A percentile compares a stretch with the other conserved stretches of the same genome.
Conservation (phyloP, 2,329 filamentous ascomycete species). For the Corynespora cassiicola region DNA sequence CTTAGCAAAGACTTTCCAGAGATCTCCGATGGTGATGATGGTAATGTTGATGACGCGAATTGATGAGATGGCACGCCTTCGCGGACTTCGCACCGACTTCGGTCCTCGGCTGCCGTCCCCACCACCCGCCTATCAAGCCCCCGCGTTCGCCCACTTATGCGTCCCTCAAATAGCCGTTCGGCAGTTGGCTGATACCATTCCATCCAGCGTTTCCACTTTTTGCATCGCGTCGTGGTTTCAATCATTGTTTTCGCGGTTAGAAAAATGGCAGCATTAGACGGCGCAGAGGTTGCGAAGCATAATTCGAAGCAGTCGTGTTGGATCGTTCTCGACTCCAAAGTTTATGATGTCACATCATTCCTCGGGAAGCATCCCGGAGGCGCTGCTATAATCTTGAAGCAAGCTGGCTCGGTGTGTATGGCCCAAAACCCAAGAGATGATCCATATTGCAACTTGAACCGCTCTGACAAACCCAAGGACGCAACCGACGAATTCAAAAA, state of each 20-base stretch:
- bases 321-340: constrained; percentile 71
- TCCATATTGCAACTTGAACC: not conserved
- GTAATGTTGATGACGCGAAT: too few species aligned
- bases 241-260: constrained; percentile 10
- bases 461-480: constrained; percentile 29
- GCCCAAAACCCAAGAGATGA: not conserved
- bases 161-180: not conserved
- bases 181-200: too few species aligned
- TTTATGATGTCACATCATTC: constrained; percentile 73
- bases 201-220: not conserved
- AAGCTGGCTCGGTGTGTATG: constrained; percentile 51
- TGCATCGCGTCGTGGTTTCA: not conserved
- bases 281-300: constrained; percentile 43
- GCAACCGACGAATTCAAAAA: constrained; percentile 44
- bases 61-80: too few species aligned
- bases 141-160: not conserved
- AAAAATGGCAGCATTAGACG: constrained; percentile 27
- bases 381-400: constrained; percentile 46
- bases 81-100: too few species aligned
- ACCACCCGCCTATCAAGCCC: not conserved
- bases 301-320: constrained; percentile 55
- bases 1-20: too few species aligned
- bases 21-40: too few species aligned
- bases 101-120: too few species aligned
- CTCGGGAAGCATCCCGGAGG: constrained; percentile 68